These are phyloP conservation scores for Penicillium frequentans DNA, from an alignment of 2,329 filamentous ascomycete genomes.

Conservation along the genomic window DNA sequence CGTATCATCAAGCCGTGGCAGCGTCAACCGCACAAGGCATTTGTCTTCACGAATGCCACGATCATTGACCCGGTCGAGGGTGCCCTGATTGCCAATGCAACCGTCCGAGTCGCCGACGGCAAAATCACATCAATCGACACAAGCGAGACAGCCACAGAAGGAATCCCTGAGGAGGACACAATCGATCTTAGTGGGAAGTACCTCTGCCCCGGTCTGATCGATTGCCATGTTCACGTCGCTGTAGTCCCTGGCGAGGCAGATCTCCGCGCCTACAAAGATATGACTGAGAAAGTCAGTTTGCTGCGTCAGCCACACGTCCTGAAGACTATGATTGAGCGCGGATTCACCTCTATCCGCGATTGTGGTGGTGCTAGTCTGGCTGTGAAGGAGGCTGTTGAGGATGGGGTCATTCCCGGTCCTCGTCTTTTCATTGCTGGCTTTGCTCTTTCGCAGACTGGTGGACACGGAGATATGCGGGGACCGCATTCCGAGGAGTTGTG, in stretches of 20 bases:
- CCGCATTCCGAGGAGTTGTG: slow-evolving; percentile 44
- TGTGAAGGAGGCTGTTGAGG: slow-evolving; percentile 54
- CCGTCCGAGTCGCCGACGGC: slow-evolving; percentile 15
- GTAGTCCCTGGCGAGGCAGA: slow-evolving; percentile 43
- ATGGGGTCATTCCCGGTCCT: slow-evolving; percentile 58
- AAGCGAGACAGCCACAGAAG: background rate
- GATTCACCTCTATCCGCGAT: slow-evolving; percentile 61
- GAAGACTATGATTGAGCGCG: slow-evolving; percentile 53
- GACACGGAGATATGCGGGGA: slow-evolving; percentile 55
- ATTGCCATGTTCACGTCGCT: slow-evolving; percentile 53
- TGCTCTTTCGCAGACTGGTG: slow-evolving; percentile 59
- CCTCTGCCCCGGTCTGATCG: slow-evolving; percentile 54
- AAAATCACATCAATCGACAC: slow-evolving; percentile 11
- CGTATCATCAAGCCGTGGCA: slow-evolving; percentile 21
- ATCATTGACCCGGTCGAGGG: slow-evolving; percentile 21
- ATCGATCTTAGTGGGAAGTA: slow-evolving; percentile 48
- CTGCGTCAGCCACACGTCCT: slow-evolving; percentile 22
- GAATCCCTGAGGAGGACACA: background rate
- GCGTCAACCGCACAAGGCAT: slow-evolving; percentile 5
- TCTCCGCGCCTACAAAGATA: slow-evolving; percentile 18
- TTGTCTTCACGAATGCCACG: slow-evolving; percentile 15
- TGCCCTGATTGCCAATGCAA: slow-evolving; percentile 12
- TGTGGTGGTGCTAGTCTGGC: slow-evolving; percentile 58
- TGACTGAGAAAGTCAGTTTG: slow-evolving; percentile 19
- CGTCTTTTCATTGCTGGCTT: slow-evolving; percentile 57